Conservation (phyloP, 192 early-diverging fungal genomes). For the Geranomyces variabilis region DNA sequence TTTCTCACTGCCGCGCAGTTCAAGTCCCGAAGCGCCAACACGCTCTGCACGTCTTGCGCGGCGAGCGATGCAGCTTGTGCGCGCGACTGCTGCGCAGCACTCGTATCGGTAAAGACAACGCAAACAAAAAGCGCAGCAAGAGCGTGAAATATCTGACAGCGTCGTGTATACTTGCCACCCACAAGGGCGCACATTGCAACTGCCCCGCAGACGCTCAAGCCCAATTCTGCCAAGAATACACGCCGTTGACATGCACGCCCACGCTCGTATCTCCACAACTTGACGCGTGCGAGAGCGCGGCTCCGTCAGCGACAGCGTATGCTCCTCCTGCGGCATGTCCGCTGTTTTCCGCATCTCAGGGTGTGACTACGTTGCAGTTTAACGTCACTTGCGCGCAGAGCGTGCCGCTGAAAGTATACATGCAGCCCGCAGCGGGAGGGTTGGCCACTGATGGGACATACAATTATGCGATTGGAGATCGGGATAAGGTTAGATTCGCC, state of each 20-base stretch:
- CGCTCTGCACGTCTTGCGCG: constrained; percentile 1
- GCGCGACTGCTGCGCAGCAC: background rate
- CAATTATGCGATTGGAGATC: background rate
- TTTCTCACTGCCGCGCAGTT: constrained; percentile 5
- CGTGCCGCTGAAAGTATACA: background rate
- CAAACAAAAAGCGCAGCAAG: too few species aligned
- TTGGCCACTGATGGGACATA: background rate
- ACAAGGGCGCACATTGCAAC: background rate
- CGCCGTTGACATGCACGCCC: background rate
- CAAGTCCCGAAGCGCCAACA: background rate
- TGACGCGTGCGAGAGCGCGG: background rate
- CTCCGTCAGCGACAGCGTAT: background rate
- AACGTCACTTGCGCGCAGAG: background rate
- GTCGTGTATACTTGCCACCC: background rate
- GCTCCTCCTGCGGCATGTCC: background rate
- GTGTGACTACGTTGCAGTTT: background rate
- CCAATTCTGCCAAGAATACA: background rate
- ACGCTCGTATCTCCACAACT: background rate
- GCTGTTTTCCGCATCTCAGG: background rate
- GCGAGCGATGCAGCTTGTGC: background rate
- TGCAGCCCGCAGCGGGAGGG: background rate
- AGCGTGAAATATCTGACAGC: too few species aligned
- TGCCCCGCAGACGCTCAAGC: background rate
- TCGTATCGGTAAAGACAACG: background rate
- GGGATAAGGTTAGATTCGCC: constrained; percentile 5